Evolutionary conservation across 352 stramenopile genomes (phyloP), one percentile per base, ranked within the genome.

Genomic region (Phytophthora crassamura): DNA sequence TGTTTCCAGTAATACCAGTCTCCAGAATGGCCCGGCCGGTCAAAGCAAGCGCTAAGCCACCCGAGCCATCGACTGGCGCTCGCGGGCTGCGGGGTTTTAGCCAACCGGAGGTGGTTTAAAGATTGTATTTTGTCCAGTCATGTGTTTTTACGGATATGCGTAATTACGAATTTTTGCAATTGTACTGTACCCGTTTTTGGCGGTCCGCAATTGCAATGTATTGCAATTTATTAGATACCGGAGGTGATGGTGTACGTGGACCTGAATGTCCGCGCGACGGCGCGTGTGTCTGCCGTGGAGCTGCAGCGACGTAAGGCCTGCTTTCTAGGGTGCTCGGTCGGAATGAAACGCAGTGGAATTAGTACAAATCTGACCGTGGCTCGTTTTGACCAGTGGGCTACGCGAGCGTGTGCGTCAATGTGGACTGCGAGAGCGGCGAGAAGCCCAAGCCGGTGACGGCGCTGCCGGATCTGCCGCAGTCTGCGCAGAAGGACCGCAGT

Each of bases 181-280:
- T n/a, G n/a, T n/a, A n/a, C n/a, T n/a, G n/a, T n/a, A 30, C 25
- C 25, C 25, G 25, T 4, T 30, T 30, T 30, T 30, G 25, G 25
- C 25, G 25, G 25, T 30, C 25, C 4, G 25, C 4, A 41, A 38
- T 9, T 49, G 22, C 50, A 33, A 39, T 42, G 30, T 18, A 11
- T 53, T 30, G 28, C 49, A 32, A 39, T 18, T 33, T 30, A 30
- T 30, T 30, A 4, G 25, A 56, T 32, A 49, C 18, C 12, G 42
- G 41, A 53, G 7, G 35, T 28, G 25, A 83, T 88, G 71, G 67
- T 77, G 71, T 95, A 92, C 73, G 68, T 80, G 49, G 87, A 95
- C 74, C 62, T 95, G 64, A 91, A 87, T 35, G 80, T 95, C 49
- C 80, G 70, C 49, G 59, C 69, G n/a, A 80, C 64, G 22, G 56